Evolutionary conservation across 495 filamentous ascomycete genomes (phyloP).

Genomic region (Pseudomonodictys pantanalensis): DNA sequence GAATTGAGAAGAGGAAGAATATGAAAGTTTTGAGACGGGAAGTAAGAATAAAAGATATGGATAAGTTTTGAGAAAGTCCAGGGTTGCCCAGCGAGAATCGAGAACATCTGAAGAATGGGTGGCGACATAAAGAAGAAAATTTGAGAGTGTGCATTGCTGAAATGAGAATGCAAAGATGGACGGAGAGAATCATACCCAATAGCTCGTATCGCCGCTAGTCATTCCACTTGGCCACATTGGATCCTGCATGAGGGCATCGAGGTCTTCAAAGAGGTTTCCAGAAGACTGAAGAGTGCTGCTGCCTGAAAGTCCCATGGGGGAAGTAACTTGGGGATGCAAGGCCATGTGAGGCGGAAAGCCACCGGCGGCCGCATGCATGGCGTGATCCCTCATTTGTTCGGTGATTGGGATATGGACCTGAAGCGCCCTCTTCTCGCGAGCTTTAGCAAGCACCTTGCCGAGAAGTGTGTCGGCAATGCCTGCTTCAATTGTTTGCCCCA

Average conservation of each 20-base stretch:
- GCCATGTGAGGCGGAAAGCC: constrained; percentile 1
- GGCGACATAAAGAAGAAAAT: background rate
- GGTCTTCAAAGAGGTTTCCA: constrained; percentile 26
- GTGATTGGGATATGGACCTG: background rate
- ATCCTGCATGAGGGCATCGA: constrained; percentile 23
- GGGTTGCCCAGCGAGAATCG: background rate
- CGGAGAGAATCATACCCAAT: constrained; percentile 23
- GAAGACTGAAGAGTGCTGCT: constrained; percentile 4
- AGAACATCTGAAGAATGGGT: background rate
- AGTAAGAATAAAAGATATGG: background rate
- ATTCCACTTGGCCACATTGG: constrained; percentile 16
- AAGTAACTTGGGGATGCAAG: background rate
- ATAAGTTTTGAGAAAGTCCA: too few relatives aligned
- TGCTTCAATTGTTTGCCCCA: background rate
- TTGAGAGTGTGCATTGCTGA: too few relatives aligned
- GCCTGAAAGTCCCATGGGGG: background rate
- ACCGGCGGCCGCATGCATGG: constrained; percentile 2
- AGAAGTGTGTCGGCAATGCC: background rate
- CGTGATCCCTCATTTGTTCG: constrained; percentile 4
- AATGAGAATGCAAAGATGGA: background rate
- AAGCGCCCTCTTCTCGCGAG: background rate
- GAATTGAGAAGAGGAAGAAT: background rate
- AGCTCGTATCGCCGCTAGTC: constrained; percentile 1
- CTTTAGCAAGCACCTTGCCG: constrained; percentile 1
- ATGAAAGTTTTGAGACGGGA: background rate